phyloP scores from a whole-genome alignment of 78 protist species.

The Emiliania huxleyi region DNA sequence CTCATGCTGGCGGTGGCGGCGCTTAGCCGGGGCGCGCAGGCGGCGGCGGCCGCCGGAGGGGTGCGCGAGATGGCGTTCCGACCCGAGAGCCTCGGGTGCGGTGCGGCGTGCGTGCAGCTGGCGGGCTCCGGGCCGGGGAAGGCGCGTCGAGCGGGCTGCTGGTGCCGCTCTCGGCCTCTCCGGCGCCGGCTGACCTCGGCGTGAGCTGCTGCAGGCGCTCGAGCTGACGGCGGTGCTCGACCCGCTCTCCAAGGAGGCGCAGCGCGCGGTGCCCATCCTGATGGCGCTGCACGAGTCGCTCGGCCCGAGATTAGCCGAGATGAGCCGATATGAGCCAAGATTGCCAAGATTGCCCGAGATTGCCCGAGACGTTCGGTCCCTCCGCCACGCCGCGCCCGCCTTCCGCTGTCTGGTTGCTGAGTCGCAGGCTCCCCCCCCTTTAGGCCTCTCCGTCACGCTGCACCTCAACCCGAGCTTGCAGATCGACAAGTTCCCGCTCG shows the following conservation, averaged over 20 bases:
- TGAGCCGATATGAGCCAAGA: too few species aligned
- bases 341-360: too few species aligned
- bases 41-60: not conserved
- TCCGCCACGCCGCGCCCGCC: too few species aligned
- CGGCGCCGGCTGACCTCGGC: too few species aligned
- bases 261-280: constrained; percentile 1
- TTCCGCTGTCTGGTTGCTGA: too few species aligned
- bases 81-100: not conserved
- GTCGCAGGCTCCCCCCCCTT: too few species aligned
- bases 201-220: not conserved
- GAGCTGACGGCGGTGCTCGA: not conserved
- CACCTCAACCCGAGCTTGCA: constrained; percentile 23
- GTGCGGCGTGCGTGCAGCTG: not conserved
- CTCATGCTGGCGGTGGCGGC: not conserved
- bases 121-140: not conserved
- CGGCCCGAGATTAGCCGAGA: too few species aligned
- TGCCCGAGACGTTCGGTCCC: too few species aligned
- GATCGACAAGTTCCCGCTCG: constrained; percentile 38
- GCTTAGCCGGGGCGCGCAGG: not conserved
- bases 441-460: not conserved
- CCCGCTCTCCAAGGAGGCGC: constrained; percentile 21
- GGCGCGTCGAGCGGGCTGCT: not conserved
- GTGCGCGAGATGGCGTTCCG: not conserved
- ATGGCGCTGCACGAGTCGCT: not conserved
- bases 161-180: too few species aligned